Evolutionary conservation across 2,329 filamentous ascomycete genomes (phyloP), one percentile per base, ranked within the genome.

Genomic region (Alternaria sp.): DNA sequence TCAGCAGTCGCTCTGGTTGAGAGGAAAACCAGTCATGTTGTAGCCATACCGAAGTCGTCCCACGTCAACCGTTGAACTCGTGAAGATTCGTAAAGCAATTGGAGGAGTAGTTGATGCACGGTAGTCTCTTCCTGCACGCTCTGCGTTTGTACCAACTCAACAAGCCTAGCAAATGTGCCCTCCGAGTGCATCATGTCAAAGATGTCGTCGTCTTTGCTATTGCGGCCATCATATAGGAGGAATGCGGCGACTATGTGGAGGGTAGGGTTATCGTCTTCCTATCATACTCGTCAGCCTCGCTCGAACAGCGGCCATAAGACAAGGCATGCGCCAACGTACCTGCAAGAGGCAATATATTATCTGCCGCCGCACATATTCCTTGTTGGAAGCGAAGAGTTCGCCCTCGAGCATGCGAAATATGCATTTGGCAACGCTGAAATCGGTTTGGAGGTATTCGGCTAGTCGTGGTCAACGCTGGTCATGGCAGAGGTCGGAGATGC

Each of bases 31-130:
- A 40, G 13, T 15, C 5, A 15, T 59, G n/a, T 17, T 8, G 13
- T 9, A 40, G 15, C 80, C 91, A 60, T 88, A 92, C 81, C 87
- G 68, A 99, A 82, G 77, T 99, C 95, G 68, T 93, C 89, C 64
- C 86, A 82, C 58, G 87, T 90, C 63, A 99, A 83, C 66, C 90
- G 88, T 80, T 98, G 93, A 77, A 98, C 93, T 64, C 96, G 88
- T 47, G 93, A 94, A 91, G 97, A 97, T 83, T 98, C 96, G 81
- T 97, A 99, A 77, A 97, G 86, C 60, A 99, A 83, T 80, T 97
- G 92, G 73, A 99, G 85, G 56, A 98, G 84, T 65, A 96, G 82
- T 36, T 91, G 89, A 81, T 97, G 93, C 64, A 98, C 84, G 56
- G 88, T 86, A 23, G 88, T 85, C 75, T 94, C 91, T 49, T 88